Evolutionary conservation across 2,329 filamentous ascomycete genomes (phyloP).

Genomic region (Fusarium stilboides): DNA sequence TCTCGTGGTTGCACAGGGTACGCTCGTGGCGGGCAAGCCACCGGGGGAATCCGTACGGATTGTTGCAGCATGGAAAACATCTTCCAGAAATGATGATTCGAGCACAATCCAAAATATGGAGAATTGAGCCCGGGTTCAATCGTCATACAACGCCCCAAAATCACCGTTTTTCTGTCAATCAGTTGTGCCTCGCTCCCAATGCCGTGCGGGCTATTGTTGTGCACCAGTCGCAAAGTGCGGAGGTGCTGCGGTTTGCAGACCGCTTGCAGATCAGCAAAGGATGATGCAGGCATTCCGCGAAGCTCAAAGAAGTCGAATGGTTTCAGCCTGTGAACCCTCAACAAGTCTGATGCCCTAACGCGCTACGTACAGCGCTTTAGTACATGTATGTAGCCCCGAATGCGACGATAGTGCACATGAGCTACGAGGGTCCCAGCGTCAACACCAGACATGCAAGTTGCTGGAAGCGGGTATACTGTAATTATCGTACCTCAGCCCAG

Average conservation of each 20-base stretch:
- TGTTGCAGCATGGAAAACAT: slow-evolving; percentile 27
- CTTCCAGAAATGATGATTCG: slow-evolving; percentile 24
- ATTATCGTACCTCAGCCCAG: slow-evolving; percentile 4
- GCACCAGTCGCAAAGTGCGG: slow-evolving; percentile 28
- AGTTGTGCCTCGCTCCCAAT: slow-evolving; percentile 23
- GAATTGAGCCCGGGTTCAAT: slow-evolving; percentile 18
- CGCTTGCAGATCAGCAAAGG: slow-evolving; percentile 45
- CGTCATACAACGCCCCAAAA: slow-evolving; percentile 27
- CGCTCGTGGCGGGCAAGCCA: slow-evolving; percentile 39
- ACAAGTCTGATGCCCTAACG: slow-evolving; percentile 39
- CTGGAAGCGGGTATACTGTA: slow-evolving; percentile 36
- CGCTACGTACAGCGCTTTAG: slow-evolving; percentile 41
- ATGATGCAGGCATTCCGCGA: slow-evolving; percentile 37
- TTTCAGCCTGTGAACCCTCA: slow-evolving; percentile 45
- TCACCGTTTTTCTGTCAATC: slow-evolving; percentile 31
- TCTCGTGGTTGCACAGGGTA: slow-evolving; percentile 37
- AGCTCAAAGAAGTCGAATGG: slow-evolving; percentile 37
- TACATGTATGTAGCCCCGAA: slow-evolving; percentile 38
- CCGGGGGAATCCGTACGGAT: slow-evolving; percentile 25
- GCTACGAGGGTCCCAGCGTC: slow-evolving; percentile 33
- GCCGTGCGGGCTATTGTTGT: slow-evolving; percentile 20
- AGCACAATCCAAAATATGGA: slow-evolving; percentile 12
- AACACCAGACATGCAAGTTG: slow-evolving; percentile 40
- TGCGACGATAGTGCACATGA: slow-evolving; percentile 24
- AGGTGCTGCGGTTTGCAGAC: slow-evolving; percentile 40